phyloP scores from a whole-genome alignment of 176 grass and related monocot species.

The Metroxylon sagu region DNA sequence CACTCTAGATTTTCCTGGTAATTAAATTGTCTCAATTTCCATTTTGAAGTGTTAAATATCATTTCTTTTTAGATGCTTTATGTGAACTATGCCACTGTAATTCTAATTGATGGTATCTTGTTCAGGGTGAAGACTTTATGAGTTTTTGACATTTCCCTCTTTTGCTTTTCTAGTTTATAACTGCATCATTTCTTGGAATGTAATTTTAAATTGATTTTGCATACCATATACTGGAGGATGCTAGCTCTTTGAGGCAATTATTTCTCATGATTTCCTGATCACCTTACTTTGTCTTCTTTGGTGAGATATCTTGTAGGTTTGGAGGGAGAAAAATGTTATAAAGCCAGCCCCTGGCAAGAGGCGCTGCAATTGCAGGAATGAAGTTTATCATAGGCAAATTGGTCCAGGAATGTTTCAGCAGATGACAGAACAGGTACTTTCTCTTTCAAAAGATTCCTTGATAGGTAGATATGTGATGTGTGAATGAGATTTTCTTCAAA shows the following conservation, averaged over 20 bases:
- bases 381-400: constrained; percentile 97
- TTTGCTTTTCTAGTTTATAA: no score
- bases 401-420: constrained; percentile 99
- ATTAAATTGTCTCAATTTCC: not conserved
- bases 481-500: not conserved
- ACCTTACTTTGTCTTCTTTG: constrained; percentile 5
- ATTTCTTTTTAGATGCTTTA: no score
- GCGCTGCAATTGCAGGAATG: constrained; percentile 86
- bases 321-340: constrained; percentile 96
- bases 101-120: no score
- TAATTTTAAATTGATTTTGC: no score
- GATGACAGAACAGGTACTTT: constrained; percentile 81
- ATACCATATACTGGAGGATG: no score
- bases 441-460: not conserved
- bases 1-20: not conserved
- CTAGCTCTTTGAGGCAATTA: no score
- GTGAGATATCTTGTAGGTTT: constrained; percentile 39
- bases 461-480: not conserved
- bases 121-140: no score
- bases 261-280: not conserved
- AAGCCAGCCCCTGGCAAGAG: constrained; percentile 91
- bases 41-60: no score
- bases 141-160: no score
- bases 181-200: no score
- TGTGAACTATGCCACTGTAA: no score